Base-by-base conservation (phyloP, 257 asterid genomes). In the Nicotiana tomentosiformis region DNA sequence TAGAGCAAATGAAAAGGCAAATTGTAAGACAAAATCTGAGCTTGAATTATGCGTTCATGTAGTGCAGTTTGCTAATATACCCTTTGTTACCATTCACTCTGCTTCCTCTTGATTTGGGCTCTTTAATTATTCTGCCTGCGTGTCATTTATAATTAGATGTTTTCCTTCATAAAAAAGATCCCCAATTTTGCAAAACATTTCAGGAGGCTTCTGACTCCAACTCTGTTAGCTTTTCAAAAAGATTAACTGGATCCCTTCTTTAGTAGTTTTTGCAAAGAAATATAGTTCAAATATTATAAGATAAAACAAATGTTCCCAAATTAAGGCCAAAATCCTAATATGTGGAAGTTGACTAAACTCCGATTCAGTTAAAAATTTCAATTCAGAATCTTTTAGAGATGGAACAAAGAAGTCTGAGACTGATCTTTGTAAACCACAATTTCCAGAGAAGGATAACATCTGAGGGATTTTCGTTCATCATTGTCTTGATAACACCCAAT, bases 1-100 rank as follows among this genome's bases (percentile, higher is more conserved):
- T 94, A 86, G 95, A 90, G 92, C 98, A 94, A 89, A 89, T 88
- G 66, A 90, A 84, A 86, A 82, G 86, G 84, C 89, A 94, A 82
- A 92, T 94, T 62, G 99, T 95, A 90, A 92, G 98, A 87, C 72
- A 56, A 39, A 66, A 79, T 76, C 77, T 53, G 80, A 51, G 20
- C 64, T 76, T 51, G 80, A 35, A 51, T 53, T 53, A 53, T 76
- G 60, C 8, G 29, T 76, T 26, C 29, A 23, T 76, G 46, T 51
- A 51, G 26, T 51, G 16, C 46, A 26, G 18, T 76, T 72, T 14
- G 8, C 26, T 29, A 49, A 51, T 76, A 29, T 76, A 76, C 80
- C 64, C 29, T 18, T 5, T 76, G 18, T 53, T 51, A 51, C 64
- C 35, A 2, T 76, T 56, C 43, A 3, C 43, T 26, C 26, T 74